Evolutionary conservation across 345 rosid species (phyloP).

Genomic region (Iberis pinnata): DNA sequence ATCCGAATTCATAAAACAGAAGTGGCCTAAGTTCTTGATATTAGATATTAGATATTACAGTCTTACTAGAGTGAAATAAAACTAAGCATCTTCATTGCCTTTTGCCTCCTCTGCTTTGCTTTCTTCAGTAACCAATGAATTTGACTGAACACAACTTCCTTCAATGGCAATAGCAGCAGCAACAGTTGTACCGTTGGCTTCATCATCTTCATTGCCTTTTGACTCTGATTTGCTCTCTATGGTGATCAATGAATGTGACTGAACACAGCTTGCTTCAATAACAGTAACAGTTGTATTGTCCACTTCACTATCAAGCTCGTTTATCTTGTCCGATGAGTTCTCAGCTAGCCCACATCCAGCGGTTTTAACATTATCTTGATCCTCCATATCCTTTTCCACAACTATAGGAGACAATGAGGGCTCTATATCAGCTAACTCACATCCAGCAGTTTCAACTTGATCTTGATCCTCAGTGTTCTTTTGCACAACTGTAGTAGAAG

Average conservation of each 20-base stretch:
- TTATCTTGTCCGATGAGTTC: not conserved
- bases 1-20: not conserved
- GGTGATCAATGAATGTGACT: not conserved
- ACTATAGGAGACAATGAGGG: conserved; percentile 2
- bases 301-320: not conserved
- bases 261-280: not conserved
- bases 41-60: not conserved
- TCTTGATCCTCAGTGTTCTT: not conserved
- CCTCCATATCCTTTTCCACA: not conserved
- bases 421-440: not conserved
- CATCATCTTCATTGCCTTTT: not conserved
- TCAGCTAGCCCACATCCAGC: conserved; percentile 1
- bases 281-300: not conserved
- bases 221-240: conserved; percentile 18
- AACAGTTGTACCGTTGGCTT: not conserved
- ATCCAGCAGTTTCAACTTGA: not conserved
- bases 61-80: no score
- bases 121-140: conserved; percentile 11
- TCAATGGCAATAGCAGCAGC: not conserved
- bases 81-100: conserved; percentile 5
- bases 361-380: not conserved
- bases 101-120: conserved; percentile 12
- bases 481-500: not conserved
- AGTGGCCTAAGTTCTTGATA: not conserved
- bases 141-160: conserved; percentile 8